A percentile compares a stretch with the other conserved stretches of the same genome.
These are phyloP conservation scores for Mortierella sp. DNA, from an alignment of 371 early-diverging fungal species.

Conservation along the genomic window DNA sequence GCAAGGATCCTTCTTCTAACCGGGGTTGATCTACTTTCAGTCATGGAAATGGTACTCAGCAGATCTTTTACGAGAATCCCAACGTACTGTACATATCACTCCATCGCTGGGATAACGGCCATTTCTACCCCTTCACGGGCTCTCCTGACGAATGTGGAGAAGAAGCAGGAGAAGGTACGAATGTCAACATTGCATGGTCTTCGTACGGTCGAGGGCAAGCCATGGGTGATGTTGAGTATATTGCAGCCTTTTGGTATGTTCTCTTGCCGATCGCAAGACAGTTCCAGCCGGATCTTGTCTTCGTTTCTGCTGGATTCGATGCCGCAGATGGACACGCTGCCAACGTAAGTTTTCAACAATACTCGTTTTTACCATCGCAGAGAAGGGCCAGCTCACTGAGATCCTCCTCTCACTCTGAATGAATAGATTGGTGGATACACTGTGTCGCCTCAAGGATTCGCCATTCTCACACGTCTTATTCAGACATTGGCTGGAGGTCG, in stretches of 20 bases:
- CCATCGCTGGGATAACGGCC: constrained; percentile 73
- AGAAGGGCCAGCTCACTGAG: no score
- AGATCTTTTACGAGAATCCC: constrained; percentile 72
- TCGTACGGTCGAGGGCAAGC: constrained; percentile 65
- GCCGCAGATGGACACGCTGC: constrained; percentile 74
- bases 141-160: constrained; percentile 68
- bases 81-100: constrained; percentile 74
- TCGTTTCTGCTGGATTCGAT: constrained; percentile 78
- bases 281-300: constrained; percentile 71
- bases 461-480: constrained; percentile 65
- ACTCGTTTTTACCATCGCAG: neutral
- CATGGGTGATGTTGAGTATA: constrained; percentile 75
- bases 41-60: constrained; percentile 76
- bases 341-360: constrained; percentile 56
- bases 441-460: constrained; percentile 67
- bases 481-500: constrained; percentile 67
- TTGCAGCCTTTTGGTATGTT: constrained; percentile 72
- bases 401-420: neutral
- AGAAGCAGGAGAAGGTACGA: constrained; percentile 61
- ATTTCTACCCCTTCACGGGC: constrained; percentile 71
- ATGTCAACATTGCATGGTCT: constrained; percentile 73
- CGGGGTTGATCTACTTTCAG: no score
- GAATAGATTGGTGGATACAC: constrained; percentile 67
- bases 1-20: no score
- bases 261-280: constrained; percentile 70